Base-by-base conservation (phyloP, 2,329 filamentous ascomycete species). In the Exophiala oligosperma region DNA sequence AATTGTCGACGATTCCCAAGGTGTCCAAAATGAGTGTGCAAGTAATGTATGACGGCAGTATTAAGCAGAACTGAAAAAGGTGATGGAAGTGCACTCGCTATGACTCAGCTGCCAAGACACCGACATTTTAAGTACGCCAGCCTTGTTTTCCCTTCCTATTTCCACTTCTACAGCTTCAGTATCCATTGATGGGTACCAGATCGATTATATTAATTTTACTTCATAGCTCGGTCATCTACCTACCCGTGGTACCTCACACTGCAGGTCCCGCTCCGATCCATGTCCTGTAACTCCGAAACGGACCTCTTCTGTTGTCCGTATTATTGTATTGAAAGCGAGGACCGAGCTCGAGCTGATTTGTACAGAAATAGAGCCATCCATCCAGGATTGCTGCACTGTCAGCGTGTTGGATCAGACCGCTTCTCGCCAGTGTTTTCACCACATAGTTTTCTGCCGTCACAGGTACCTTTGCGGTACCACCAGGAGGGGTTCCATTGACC, bases 281-380 rank as follows among this genome's bases (percentile, higher is more conserved):
- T 14, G 46, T 41, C 11, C 49, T 35, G 23, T 57, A 57, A 41
- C 55, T 57, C 24, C 55, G 46, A 24, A 57, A 57, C 21, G 55
- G 55, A 24, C 56, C 56, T 29, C 37, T 54, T 23, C 56, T 48
- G 21, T 41, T 44, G 44, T 76, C 74, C 1, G 68, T 66, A 52
- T 76, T 76, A 17, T 70, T 69, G 61, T 76, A 76, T 64, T 76
- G 73, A 52, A 71, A 67, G 3, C 47, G 55, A 2, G 74, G 72
- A 32, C 70, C 66, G 56, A 76, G 52, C 28, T 69, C 68, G 44
- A 77, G 65, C 59, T 77, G 75, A 53, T 77, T 77, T 7, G 74
- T 76, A 55, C 71, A 73, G 54, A 77, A 76, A 43, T 76, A 77
- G 53, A 78, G 57, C 68, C 71, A 77, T 1, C 73, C 74, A 62